Conservation (phyloP, 345 rosid genomes). For the Lepidium didymum region DNA sequence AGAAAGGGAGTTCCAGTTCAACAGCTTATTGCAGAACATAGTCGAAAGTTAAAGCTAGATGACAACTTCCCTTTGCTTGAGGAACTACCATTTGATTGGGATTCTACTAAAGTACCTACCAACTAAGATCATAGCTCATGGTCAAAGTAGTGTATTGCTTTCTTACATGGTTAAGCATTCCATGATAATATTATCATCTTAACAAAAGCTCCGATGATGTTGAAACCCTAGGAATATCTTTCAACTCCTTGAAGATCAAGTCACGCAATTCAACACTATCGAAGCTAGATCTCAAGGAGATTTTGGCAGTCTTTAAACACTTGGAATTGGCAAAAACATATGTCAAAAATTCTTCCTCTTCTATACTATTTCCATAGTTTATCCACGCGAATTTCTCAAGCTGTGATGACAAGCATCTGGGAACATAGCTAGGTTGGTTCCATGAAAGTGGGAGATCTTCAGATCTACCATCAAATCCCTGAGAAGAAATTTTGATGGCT, state of each 20-base stretch:
- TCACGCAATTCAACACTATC: not conserved
- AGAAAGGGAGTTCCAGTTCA: conserved; percentile 24
- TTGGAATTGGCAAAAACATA: not conserved
- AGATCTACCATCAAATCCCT: not conserved
- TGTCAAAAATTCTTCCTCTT: not conserved
- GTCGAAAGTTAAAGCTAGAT: conserved; percentile 1
- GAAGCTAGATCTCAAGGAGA: not conserved
- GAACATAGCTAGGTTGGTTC: not conserved
- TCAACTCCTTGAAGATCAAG: not conserved
- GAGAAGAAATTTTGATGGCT: not conserved
- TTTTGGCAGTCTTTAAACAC: not conserved
- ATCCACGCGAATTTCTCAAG: not conserved
- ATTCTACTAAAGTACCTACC: too few relatives aligned
- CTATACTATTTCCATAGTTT: not conserved
- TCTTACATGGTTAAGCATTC: too few relatives aligned
- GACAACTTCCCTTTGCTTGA: not conserved
- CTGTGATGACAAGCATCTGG: not conserved
- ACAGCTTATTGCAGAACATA: conserved; percentile 22
- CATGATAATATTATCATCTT: too few relatives aligned
- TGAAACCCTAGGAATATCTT: not conserved
- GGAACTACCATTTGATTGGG: too few relatives aligned
- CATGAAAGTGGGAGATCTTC: not conserved
- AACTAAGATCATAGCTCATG: too few relatives aligned
- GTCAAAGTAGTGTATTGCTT: too few relatives aligned
- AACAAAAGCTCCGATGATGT: not conserved